Evolutionary conservation across 2,329 filamentous ascomycete species (phyloP).

Genomic region (Fusarium nygamai): DNA sequence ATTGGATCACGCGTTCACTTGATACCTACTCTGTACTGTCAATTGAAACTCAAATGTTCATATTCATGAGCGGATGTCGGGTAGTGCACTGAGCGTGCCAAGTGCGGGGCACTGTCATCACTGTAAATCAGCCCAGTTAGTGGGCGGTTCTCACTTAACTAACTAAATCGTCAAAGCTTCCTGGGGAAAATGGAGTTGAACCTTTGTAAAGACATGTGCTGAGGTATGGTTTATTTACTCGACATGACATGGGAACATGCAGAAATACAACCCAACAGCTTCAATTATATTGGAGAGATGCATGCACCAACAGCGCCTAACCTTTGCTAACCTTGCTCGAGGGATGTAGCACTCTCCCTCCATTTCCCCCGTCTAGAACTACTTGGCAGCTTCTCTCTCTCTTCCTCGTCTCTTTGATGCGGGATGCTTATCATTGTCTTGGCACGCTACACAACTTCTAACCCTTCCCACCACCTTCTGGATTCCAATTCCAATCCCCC

Average conservation of each 20-base stretch:
- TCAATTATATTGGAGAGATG: background rate
- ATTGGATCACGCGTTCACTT: conserved; percentile 25
- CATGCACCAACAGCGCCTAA: background rate
- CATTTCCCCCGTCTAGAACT: conserved; percentile 7
- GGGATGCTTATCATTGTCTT: conserved; percentile 27
- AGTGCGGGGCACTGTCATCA: conserved; percentile 13
- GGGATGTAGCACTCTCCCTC: background rate
- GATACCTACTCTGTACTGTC: no score
- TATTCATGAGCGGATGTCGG: conserved; percentile 13
- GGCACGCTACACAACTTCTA: conserved; percentile 11
- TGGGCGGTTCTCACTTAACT: background rate
- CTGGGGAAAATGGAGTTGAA: conserved; percentile 1
- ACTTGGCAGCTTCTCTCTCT: conserved; percentile 13
- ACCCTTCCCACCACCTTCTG: background rate
- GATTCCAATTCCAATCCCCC: background rate
- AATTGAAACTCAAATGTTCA: background rate
- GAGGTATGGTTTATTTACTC: background rate
- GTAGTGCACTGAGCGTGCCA: conserved; percentile 23
- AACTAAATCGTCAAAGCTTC: background rate
- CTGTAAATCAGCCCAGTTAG: background rate
- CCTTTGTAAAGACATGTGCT: background rate
- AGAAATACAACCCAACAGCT: background rate
- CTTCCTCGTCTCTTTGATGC: background rate
- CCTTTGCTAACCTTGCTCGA: background rate
- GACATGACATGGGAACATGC: background rate